Evolutionary conservation across 2,329 filamentous ascomycete species (phyloP).

Genomic region (Fusarium newnesense): DNA sequence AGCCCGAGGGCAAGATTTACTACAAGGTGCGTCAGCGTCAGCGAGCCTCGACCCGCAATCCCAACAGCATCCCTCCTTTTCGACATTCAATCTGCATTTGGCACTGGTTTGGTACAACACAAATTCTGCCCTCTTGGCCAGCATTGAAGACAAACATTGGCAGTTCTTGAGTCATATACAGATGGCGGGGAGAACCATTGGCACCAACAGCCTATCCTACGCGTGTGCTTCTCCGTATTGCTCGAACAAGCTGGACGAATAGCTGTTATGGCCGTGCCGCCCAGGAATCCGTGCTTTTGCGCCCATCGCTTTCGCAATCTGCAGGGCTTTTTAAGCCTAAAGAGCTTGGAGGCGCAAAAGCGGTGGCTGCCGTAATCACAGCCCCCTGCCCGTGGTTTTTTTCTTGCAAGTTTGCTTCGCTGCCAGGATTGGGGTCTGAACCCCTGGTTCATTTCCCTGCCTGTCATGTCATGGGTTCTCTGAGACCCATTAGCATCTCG

Average conservation of each 20-base stretch:
- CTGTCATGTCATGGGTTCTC: slow-evolving; percentile 42
- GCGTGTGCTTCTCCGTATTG: slow-evolving; percentile 23
- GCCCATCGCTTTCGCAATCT: slow-evolving; percentile 36
- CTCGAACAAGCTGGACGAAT: slow-evolving; percentile 19
- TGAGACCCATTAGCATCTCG: slow-evolving; percentile 32
- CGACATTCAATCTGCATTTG: slow-evolving; percentile 16
- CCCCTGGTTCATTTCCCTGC: slow-evolving; percentile 34
- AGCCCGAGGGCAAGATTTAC: slow-evolving; percentile 76
- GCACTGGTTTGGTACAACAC: background rate
- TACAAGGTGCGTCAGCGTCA: slow-evolving; percentile 81
- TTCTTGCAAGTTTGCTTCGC: slow-evolving; percentile 29
- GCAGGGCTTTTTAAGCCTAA: slow-evolving; percentile 41
- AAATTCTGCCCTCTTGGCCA: slow-evolving; percentile 1
- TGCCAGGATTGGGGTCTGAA: slow-evolving; percentile 29
- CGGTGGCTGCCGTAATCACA: slow-evolving; percentile 39
- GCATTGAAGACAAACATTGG: slow-evolving; percentile 8
- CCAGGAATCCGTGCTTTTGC: slow-evolving; percentile 34
- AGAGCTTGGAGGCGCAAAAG: slow-evolving; percentile 35
- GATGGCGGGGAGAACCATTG: slow-evolving; percentile 2
- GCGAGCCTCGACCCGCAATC: slow-evolving; percentile 17
- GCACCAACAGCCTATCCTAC: slow-evolving; percentile 6
- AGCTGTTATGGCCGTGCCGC: slow-evolving; percentile 22
- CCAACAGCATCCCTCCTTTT: slow-evolving; percentile 17
- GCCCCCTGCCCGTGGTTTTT: slow-evolving; percentile 23
- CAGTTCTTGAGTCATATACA: slow-evolving; percentile 2